phyloP scores from a whole-genome alignment of 2,329 filamentous ascomycete genomes.

The Pyricularia pennisetigena region DNA sequence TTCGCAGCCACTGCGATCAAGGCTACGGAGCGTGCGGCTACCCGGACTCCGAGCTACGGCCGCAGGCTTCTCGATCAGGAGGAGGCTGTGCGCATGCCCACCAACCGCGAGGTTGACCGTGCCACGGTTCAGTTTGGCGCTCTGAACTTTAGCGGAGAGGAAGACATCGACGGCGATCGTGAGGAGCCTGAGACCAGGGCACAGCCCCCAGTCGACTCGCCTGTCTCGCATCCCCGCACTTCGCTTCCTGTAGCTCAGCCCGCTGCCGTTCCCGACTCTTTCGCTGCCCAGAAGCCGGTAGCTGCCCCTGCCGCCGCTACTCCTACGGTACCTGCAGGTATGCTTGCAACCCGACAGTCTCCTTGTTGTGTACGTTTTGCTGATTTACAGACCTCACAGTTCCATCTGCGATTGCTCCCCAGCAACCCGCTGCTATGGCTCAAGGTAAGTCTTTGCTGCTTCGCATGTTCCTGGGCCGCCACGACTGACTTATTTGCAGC shows the following conservation, averaged over 20 bases:
- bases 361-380: conserved; percentile 2
- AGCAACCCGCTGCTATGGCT: conserved; percentile 22
- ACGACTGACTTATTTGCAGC: conserved; percentile 16
- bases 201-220: conserved; percentile 88
- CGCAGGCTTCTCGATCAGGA: conserved; percentile 87
- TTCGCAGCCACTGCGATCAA: conserved; percentile 77
- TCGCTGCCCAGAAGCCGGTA: conserved; percentile 44
- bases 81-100: conserved; percentile 96
- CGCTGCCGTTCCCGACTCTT: conserved; percentile 42
- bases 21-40: conserved; percentile 52
- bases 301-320: conserved; percentile 31
- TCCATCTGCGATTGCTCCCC: conserved; percentile 14
- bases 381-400: conserved; percentile 14
- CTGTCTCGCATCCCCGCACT: conserved; percentile 73
- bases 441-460: conserved; percentile 25
- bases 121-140: conserved; percentile 93
- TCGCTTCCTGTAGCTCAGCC: conserved; percentile 62
- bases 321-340: conserved; percentile 26
- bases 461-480: conserved; percentile 19
- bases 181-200: conserved; percentile 92
- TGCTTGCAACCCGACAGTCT: conserved; percentile 10
- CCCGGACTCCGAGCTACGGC: conserved; percentile 70
- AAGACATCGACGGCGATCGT: conserved; percentile 87
- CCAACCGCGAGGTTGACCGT: conserved; percentile 88
- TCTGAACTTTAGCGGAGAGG: conserved; percentile 80